phyloP scores from a whole-genome alignment of 768 basidiomycete genomes.

The Boletus sp. region DNA sequence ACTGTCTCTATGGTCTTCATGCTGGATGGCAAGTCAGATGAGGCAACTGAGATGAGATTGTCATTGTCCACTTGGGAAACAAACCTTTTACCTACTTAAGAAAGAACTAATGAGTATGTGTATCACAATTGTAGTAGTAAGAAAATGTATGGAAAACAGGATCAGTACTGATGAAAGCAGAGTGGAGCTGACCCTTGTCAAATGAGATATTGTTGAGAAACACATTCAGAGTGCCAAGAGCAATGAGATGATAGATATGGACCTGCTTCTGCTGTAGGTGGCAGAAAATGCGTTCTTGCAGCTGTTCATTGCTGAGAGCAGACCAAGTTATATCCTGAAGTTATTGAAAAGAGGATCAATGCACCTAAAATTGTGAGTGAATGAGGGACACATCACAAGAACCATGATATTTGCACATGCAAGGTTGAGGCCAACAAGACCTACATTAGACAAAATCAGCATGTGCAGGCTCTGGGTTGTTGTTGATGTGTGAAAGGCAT shows the following conservation, averaged over 20 bases:
- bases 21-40: too few relatives aligned
- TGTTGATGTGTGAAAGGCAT: background rate
- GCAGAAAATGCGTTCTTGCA: constrained; percentile 13
- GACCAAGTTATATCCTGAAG: constrained; percentile 26
- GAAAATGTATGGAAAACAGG: too few relatives aligned
- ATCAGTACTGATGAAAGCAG: background rate
- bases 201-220: constrained; percentile 26
- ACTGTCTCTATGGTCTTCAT: too few relatives aligned
- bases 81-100: too few relatives aligned
- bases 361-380: too few relatives aligned
- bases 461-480: background rate
- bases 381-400: constrained; percentile 2
- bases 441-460: constrained; percentile 12
- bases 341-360: too few relatives aligned
- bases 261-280: constrained; percentile 16
- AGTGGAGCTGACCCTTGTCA: constrained; percentile 3
- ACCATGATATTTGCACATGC: constrained; percentile 15
- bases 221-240: constrained; percentile 6
- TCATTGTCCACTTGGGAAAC: too few relatives aligned
- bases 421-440: constrained; percentile 11
- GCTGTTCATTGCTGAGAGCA: constrained; percentile 17
- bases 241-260: constrained; percentile 14
- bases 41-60: too few relatives aligned
- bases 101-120: too few relatives aligned
- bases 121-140: too few relatives aligned